Percentiles rank a stretch among this genome's conserved stretches.
Conservation (phyloP, 805 yeast genomes). For the Kodamaea restingae region DNA sequence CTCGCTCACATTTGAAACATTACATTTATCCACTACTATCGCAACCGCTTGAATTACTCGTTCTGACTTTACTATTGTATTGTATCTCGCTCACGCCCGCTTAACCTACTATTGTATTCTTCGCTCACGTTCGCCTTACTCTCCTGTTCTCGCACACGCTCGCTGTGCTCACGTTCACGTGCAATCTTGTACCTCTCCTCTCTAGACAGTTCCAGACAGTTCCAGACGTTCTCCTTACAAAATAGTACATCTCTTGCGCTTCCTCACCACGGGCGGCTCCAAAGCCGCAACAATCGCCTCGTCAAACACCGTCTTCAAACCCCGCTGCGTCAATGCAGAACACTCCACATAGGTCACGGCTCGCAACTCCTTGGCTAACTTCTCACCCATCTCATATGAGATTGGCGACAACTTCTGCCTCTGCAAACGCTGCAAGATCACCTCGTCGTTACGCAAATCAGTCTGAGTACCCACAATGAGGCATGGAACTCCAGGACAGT, state of each 20-base stretch:
- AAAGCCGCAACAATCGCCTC: slow-evolving; percentile 98
- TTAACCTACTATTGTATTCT: too few relatives aligned
- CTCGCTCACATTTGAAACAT: too few relatives aligned
- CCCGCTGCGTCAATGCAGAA: slow-evolving; percentile 95
- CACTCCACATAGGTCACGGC: slow-evolving; percentile 98
- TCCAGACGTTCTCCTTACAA: slow-evolving; percentile 39
- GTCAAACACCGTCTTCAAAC: slow-evolving; percentile 95
- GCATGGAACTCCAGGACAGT: slow-evolving; percentile 98
- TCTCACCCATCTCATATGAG: slow-evolving; percentile 82
- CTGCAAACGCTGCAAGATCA: slow-evolving; percentile 81
- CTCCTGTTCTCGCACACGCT: background rate
- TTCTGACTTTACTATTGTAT: too few relatives aligned
- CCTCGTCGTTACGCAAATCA: slow-evolving; percentile 91
- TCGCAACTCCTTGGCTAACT: slow-evolving; percentile 86
- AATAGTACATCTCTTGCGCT: slow-evolving; percentile 79
- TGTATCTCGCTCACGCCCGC: too few relatives aligned
- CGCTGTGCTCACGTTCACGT: background rate
- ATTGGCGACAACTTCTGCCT: slow-evolving; percentile 89
- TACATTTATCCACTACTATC: too few relatives aligned
- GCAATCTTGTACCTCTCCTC: background rate
- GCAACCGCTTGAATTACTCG: too few relatives aligned
- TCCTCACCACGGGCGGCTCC: slow-evolving; percentile 89
- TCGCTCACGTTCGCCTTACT: too few relatives aligned
- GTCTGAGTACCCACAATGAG: slow-evolving; percentile 95
- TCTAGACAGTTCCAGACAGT: slow-evolving; percentile 4